Evolutionary conservation across 257 asterid species (phyloP), one percentile per base, ranked within the genome.

Genomic region (Ocimum tenuiflorum): DNA sequence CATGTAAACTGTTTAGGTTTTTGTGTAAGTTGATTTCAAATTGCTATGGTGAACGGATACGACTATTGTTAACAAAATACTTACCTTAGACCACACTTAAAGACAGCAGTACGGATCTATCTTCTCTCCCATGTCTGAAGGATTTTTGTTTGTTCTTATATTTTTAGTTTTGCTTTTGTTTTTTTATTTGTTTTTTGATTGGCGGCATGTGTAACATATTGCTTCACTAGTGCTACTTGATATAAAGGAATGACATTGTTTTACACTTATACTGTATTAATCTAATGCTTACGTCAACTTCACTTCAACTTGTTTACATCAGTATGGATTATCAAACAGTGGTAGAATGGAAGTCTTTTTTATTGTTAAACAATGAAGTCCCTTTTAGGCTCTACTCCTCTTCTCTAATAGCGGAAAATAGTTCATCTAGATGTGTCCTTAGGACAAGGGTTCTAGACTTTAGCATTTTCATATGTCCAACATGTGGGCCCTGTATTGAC

Each of bases 391-490:
- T 13, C n/a, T 51, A n/a, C 51, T 53, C 15, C 8, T 49, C 6
- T 56, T 57, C 53, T 29, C 8, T 27, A 13, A 47, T n/a, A 27
- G 41, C 31, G 52, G 63, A 62, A 48, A 47, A 23, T 27, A 53
- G 46, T 63, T 23, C 22, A 46, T 8, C 14, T 55, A 58, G 55
- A 64, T 35, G 73, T 38, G 14, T 57, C 65, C 20, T 5, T 60
- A 45, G 11, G 27, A 18, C 47, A 64, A 51, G 33, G 29, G 60
- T 61, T 65, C 38, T 64, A 58, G n/a, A n/a, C n/a, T 14, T 51
- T 52, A 63, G 49, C 54, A 10, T 50, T 42, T 50, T 22, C 58
- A 20, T 59, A 55, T 63, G 61, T 38, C 31, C 63, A 53, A 59
- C 69, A 33, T 12, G 8, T 17, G 51, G 63, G 4, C 48, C n/a